Conservation (phyloP, 2,329 filamentous ascomycete genomes). For the Hymenoscyphus linearis region DNA sequence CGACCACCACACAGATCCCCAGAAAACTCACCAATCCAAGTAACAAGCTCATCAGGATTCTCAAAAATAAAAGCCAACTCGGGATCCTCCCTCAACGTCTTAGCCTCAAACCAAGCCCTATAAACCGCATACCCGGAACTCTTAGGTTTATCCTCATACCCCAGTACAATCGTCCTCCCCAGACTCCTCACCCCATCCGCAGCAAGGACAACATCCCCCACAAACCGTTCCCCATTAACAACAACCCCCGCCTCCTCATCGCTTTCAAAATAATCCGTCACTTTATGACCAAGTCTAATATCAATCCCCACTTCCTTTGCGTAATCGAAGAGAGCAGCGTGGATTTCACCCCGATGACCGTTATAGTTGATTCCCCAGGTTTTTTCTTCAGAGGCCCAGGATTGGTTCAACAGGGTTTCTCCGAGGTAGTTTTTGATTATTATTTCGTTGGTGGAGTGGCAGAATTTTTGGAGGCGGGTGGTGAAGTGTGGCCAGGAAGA, state of each 20-base stretch:
- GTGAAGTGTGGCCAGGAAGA: constrained; percentile 48
- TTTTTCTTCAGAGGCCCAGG: constrained; percentile 34
- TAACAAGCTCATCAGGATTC: constrained; percentile 44
- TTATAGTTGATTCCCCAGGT: constrained; percentile 45
- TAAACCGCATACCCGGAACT: constrained; percentile 41
- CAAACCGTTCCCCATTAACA: constrained; percentile 43
- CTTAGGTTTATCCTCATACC: constrained; percentile 38
- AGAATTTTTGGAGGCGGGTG: constrained; percentile 43
- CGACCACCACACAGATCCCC: neutral
- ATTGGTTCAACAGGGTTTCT: constrained; percentile 46
- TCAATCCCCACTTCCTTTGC: constrained; percentile 45
- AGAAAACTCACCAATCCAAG: constrained; percentile 40
- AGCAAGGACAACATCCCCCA: constrained; percentile 37
- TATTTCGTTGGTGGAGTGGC: constrained; percentile 35
- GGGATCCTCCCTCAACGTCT: constrained; percentile 30
- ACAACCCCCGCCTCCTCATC: constrained; percentile 42
- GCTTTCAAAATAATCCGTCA: constrained; percentile 47
- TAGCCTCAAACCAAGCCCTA: constrained; percentile 35
- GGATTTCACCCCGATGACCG: constrained; percentile 52
- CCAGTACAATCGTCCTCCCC: constrained; percentile 28
- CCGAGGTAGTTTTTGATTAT: constrained; percentile 45
- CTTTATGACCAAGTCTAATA: constrained; percentile 49
- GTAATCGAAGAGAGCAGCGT: constrained; percentile 46
- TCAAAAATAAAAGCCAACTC: constrained; percentile 33
- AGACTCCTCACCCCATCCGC: constrained; percentile 36